These are phyloP conservation scores for Actinomucor elegans DNA, from an alignment of 371 early-diverging fungal species.

Conservation along the genomic window DNA sequence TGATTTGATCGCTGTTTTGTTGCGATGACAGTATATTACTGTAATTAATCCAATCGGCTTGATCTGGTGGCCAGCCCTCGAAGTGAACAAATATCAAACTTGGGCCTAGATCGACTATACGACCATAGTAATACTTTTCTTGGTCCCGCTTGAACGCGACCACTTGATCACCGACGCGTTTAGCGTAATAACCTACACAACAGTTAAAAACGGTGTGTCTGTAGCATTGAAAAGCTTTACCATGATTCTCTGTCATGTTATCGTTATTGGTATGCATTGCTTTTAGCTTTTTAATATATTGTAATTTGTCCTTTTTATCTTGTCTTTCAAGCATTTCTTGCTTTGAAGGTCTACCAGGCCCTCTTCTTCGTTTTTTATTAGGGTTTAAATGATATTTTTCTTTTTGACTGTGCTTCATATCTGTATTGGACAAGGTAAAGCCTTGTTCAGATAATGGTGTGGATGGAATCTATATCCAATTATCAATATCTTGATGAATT, in stretches of 20 bases:
- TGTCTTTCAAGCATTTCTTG: neutral
- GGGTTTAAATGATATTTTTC: neutral
- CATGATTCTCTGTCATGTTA: neutral
- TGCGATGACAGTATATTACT: neutral
- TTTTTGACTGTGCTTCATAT: neutral
- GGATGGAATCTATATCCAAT: neutral
- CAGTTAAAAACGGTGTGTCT: neutral
- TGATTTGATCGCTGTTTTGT: neutral
- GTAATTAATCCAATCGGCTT: conserved; percentile 52
- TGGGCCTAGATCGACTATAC: conserved; percentile 7
- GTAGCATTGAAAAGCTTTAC: neutral
- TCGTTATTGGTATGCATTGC: neutral
- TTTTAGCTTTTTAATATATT: conserved; percentile 1
- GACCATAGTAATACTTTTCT: conserved; percentile 10
- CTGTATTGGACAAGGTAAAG: neutral
- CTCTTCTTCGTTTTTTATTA: neutral
- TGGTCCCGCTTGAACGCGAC: conserved; percentile 3
- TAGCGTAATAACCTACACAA: neutral
- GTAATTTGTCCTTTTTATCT: neutral
- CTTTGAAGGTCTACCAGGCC: neutral
- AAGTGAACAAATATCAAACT: conserved; percentile 42
- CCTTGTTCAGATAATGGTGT: neutral
- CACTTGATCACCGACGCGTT: conserved; percentile 8
- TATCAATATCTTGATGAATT: neutral
- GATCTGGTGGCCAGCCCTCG: conserved; percentile 62